Percentiles rank a stretch among this genome's conserved stretches.
phyloP scores from a whole-genome alignment of 2,329 filamentous ascomycete species.

The Alternaria consortialis region DNA sequence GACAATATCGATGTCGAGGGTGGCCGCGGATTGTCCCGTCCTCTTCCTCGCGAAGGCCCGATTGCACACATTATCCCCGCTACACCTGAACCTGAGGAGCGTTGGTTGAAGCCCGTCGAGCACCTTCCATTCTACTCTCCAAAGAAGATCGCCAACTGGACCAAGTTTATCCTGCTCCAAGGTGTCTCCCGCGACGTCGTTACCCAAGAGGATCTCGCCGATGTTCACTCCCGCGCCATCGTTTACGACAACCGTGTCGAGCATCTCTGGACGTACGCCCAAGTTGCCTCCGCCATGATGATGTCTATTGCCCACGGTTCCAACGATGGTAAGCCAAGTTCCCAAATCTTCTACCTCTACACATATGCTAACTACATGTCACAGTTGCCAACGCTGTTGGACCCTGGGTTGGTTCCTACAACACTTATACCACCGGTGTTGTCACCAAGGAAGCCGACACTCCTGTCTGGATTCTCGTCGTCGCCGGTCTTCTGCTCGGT shows the following conservation, averaged over 20 bases:
- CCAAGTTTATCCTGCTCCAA: constrained; percentile 57
- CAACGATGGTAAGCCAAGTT: constrained; percentile 59
- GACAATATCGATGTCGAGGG: constrained; percentile 12
- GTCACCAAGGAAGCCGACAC: constrained; percentile 60
- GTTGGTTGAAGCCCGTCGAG: constrained; percentile 48
- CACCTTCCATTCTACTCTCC: constrained; percentile 42
- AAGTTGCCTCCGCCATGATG: constrained; percentile 67
- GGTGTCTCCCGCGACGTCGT: constrained; percentile 56
- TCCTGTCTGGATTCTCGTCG: constrained; percentile 68
- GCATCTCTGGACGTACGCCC: constrained; percentile 58
- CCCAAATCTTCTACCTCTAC: fast-evolving
- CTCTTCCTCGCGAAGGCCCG: constrained; percentile 9
- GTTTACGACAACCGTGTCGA: constrained; percentile 59
- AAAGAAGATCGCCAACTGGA: constrained; percentile 48
- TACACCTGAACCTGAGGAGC: constrained; percentile 42
- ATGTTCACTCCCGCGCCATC: constrained; percentile 53
- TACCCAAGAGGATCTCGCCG: constrained; percentile 40
- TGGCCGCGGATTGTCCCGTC: constrained; percentile 13
- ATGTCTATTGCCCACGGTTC: constrained; percentile 77
- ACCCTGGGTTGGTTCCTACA: constrained; percentile 69
- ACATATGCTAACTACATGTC: background rate
- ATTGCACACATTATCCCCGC: constrained; percentile 8
- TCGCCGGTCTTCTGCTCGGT: constrained; percentile 62
- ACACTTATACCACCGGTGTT: constrained; percentile 64
- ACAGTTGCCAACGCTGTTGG: constrained; percentile 62